These are phyloP conservation scores for Ogataea naganishii DNA, from an alignment of 805 yeast species.

Conservation along the genomic window DNA sequence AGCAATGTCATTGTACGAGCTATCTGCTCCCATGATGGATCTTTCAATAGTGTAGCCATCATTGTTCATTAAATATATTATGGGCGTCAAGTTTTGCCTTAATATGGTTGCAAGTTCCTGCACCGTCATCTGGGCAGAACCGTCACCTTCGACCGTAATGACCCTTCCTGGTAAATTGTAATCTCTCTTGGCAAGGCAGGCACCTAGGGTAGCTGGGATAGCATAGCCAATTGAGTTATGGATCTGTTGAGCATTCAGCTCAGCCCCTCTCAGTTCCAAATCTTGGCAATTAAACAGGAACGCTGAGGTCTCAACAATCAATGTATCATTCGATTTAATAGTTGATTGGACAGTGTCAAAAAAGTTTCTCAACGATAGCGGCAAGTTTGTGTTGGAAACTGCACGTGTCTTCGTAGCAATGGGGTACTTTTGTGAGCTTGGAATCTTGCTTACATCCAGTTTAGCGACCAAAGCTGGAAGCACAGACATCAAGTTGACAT, in stretches of 20 bases:
- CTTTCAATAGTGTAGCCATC: constrained; percentile 46
- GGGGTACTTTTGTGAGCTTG: constrained; percentile 3
- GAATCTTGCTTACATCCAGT: constrained; percentile 23
- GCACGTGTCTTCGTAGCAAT: background rate
- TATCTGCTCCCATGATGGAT: constrained; percentile 37
- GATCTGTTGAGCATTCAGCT: constrained; percentile 28
- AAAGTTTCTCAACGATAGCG: constrained; percentile 26
- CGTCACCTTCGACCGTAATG: constrained; percentile 42
- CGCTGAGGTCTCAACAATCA: constrained; percentile 39
- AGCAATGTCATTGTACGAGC: constrained; percentile 42
- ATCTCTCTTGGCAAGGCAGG: constrained; percentile 34
- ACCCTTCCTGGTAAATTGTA: constrained; percentile 28
- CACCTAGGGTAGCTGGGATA: constrained; percentile 42
- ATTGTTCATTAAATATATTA: constrained; percentile 37
- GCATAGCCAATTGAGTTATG: constrained; percentile 48
- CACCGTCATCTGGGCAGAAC: constrained; percentile 46
- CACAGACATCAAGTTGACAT: constrained; percentile 24
- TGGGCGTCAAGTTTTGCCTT: constrained; percentile 32
- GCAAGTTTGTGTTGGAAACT: constrained; percentile 1
- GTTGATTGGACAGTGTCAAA: constrained; percentile 25
- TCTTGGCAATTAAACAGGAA: constrained; percentile 35
- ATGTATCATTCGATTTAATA: constrained; percentile 29
- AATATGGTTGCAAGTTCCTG: constrained; percentile 38
- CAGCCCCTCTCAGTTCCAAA: constrained; percentile 26
- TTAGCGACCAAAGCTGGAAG: constrained; percentile 25